Conservation (phyloP, 2,329 filamentous ascomycete genomes). For the Raffaelea arxii region DNA sequence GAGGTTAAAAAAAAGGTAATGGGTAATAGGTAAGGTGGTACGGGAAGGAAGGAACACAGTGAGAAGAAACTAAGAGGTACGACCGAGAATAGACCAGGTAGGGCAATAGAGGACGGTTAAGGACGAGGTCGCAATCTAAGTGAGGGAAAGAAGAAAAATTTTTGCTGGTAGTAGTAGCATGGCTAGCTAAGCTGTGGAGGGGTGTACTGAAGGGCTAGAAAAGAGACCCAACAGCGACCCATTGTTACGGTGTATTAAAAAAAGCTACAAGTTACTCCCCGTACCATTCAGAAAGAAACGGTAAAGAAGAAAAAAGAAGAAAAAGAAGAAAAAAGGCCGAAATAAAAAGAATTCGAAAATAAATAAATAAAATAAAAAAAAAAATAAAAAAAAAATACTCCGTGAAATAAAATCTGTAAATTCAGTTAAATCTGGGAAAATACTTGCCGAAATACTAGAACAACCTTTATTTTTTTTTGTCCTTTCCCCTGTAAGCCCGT, state of each 20-base stretch:
- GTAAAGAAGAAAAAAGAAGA: not conserved
- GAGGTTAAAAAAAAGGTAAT: not conserved
- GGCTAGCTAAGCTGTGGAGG: conserved; percentile 8
- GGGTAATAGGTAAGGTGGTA: conserved; percentile 14
- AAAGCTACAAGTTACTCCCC: no score
- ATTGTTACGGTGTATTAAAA: no score
- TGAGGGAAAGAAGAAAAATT: conserved; percentile 8
- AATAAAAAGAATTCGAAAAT: no score
- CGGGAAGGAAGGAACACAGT: conserved; percentile 5
- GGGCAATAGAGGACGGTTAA: conserved; percentile 1
- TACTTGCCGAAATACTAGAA: no score
- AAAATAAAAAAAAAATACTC: not conserved
- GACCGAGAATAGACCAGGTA: not conserved
- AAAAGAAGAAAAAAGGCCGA: not conserved
- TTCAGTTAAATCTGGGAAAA: no score
- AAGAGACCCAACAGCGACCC: no score
- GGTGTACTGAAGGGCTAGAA: conserved; percentile 1
- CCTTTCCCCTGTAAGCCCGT: no score
- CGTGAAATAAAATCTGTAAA: no score
- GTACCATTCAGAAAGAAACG: not conserved
- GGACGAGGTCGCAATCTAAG: conserved; percentile 10
- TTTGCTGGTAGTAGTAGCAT: conserved; percentile 3
- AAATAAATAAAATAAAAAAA: not conserved
- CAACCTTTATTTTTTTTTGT: no score
- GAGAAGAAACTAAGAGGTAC: conserved; percentile 2